Evolutionary conservation across 805 yeast genomes (phyloP), one percentile per base, ranked within the genome.

Genomic region (Priceomyces fermenticarens): DNA sequence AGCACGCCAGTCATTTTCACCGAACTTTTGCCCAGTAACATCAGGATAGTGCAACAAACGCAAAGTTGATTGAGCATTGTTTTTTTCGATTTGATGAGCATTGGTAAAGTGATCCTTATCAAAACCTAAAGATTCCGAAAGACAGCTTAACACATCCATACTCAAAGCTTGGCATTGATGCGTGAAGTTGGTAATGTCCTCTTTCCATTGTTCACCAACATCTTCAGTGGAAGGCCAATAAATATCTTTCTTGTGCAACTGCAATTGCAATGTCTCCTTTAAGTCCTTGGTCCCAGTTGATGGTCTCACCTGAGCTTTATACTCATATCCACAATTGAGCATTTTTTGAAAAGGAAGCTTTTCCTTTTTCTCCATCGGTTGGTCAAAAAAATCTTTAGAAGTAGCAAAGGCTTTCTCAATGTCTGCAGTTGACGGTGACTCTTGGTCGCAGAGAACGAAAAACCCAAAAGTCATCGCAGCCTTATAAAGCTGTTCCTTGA

Each of bases 261-360:
- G 66, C 12, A 62, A 49, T 38, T 63, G 67, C 12, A 49, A 35
- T 3, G 64, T 54, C 40, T 62, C 65, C 34, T 62, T 63, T 40
- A 56, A 55, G 42, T 62, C 67, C 6, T 56, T 51, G 0, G 65
- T 55, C 4, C 63, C 62, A 2, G 67, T 61, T 2, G 66, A 60
- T n/a, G 67, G 67, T 42, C 67, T 52, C 4, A 61, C 48, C 38
- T 63, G 68, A 5, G 65, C 52, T 17, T 48, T 40, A 31, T 44
- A 55, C 41, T 63, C 68, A 44, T 58, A 63, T 11, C 68, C 69
- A 4, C 65, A 54, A 33, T 63, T 63, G 35, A 53, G 48, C 17
- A 62, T 44, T 41, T 59, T 63, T 27, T 53, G 41, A 36, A 58
- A 62, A 2, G 67, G 68, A 8, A 49, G 53, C 36, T 58, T 54